Percentiles rank a stretch among this genome's conserved stretches.
Evolutionary conservation across 2,329 filamentous ascomycete species (phyloP).

Genomic region (Colletotrichum zoysiae): DNA sequence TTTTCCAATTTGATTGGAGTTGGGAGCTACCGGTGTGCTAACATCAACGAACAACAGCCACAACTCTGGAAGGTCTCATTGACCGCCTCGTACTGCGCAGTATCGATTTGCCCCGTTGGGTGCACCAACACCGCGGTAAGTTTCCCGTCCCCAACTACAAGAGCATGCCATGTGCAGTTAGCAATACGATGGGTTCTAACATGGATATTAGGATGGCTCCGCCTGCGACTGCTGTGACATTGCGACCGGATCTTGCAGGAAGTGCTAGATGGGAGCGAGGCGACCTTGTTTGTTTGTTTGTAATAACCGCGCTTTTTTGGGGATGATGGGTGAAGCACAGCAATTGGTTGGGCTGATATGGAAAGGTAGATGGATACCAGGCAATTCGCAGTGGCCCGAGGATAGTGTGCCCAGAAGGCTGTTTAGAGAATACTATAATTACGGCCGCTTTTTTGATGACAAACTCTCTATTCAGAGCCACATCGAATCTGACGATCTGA

Average conservation of each 20-base stretch:
- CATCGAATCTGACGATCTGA: background rate
- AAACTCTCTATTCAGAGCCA: background rate
- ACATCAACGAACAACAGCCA: background rate
- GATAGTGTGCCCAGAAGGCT: background rate
- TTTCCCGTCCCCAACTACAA: background rate
- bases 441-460: background rate
- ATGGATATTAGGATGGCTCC: background rate
- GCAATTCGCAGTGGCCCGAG: background rate
- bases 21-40: background rate
- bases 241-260: background rate
- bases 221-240: background rate
- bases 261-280: background rate
- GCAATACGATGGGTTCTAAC: background rate
- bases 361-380: background rate
- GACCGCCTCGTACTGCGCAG: background rate
- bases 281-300: background rate
- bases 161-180: background rate
- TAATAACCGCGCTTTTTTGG: background rate
- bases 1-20: background rate
- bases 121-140: background rate
- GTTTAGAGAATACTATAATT: background rate
- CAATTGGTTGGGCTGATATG: background rate
- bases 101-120: background rate
- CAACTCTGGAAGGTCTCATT: background rate
- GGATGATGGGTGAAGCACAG: background rate